Evolutionary conservation across 306 rosid genomes (phyloP).

Genomic region (Dalbergia oliveri): DNA sequence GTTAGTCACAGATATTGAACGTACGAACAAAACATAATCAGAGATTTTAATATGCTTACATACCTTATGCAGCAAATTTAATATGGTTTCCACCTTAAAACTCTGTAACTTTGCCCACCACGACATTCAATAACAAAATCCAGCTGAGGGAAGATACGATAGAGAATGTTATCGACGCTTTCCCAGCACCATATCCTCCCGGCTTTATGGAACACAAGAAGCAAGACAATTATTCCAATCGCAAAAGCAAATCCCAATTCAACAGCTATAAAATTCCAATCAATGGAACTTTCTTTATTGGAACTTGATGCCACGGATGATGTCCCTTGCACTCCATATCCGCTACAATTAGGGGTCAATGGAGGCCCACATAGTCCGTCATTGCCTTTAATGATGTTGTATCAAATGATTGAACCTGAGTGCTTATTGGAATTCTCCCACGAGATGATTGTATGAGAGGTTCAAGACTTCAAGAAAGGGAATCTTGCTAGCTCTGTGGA

Average conservation of each 20-base stretch:
- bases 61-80: background rate
- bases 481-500: too few species aligned
- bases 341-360: background rate
- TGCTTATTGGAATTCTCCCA: slow-evolving; percentile 31
- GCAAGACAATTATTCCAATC: background rate
- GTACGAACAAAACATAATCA: too few species aligned
- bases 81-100: background rate
- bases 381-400: slow-evolving; percentile 42
- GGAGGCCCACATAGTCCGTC: slow-evolving; percentile 18
- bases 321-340: too few species aligned
- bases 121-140: background rate
- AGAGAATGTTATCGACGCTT: background rate
- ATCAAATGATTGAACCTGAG: slow-evolving; percentile 41
- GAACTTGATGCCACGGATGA: background rate
- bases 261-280: background rate
- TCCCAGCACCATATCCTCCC: slow-evolving; percentile 18
- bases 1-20: too few species aligned
- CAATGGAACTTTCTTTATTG: too few species aligned
- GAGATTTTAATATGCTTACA: background rate
- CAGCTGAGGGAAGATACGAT: slow-evolving; percentile 6
- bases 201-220: background rate
- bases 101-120: background rate
- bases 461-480: slow-evolving; percentile 17
- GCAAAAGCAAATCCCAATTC: slow-evolving; percentile 10
- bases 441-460: slow-evolving; percentile 47